These are phyloP conservation scores for Ogataea angusta DNA, from an alignment of 805 yeast genomes.

Conservation along the genomic window DNA sequence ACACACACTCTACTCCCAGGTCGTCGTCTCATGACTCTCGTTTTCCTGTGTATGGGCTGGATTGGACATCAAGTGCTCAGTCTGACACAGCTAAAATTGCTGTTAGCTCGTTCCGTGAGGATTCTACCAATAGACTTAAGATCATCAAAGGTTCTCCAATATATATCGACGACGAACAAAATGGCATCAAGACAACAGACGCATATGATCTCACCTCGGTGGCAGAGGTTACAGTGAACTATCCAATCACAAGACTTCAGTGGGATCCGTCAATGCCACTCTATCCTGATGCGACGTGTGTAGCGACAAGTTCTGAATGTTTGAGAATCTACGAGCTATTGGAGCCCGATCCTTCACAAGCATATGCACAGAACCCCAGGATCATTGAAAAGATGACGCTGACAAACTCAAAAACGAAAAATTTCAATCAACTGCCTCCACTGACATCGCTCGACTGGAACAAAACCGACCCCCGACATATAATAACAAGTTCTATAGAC, in stretches of 20 bases:
- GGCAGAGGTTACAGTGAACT: slow-evolving; percentile 52
- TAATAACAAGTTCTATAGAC: slow-evolving; percentile 86
- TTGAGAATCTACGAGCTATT: slow-evolving; percentile 46
- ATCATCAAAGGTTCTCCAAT: slow-evolving; percentile 38
- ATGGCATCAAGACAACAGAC: slow-evolving; percentile 18
- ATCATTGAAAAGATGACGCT: slow-evolving; percentile 40
- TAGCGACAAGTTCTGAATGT: slow-evolving; percentile 73
- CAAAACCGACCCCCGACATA: slow-evolving; percentile 57
- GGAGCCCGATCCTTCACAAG: slow-evolving; percentile 11
- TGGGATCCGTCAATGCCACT: slow-evolving; percentile 60
- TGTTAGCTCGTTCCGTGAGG: slow-evolving; percentile 78
- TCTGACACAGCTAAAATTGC: slow-evolving; percentile 52
- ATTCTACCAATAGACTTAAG: slow-evolving; percentile 62
- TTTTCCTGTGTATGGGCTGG: slow-evolving; percentile 49
- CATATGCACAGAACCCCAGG: slow-evolving; percentile 8
- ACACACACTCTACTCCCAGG: slow-evolving; percentile 14
- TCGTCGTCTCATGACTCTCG: slow-evolving; percentile 45
- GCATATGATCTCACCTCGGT: slow-evolving; percentile 43
- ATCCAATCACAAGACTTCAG: slow-evolving; percentile 68
- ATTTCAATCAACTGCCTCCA: slow-evolving; percentile 68
- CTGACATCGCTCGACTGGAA: slow-evolving; percentile 95
- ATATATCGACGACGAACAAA: slow-evolving; percentile 20
- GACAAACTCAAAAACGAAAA: slow-evolving; percentile 41
- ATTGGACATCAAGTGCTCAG: slow-evolving; percentile 43
- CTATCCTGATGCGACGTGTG: slow-evolving; percentile 34